Conservation (phyloP, 441 rosid genomes). For the Manihot esculenta region DNA sequence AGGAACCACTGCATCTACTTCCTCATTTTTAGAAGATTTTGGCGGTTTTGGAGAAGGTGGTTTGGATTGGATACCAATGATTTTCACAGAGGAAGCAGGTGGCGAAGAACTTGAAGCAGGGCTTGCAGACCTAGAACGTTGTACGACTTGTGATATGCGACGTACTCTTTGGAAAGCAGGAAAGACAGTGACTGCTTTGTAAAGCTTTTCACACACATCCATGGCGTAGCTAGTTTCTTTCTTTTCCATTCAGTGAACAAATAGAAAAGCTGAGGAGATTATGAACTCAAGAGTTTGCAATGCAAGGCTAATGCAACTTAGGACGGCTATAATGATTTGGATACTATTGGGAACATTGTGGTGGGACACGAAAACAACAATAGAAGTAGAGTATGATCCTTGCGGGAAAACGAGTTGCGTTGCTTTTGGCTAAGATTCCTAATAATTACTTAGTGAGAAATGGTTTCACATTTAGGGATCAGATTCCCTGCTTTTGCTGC, state of each 20-base stretch:
- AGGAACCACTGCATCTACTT: neutral
- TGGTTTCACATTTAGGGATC: neutral
- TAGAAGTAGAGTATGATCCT: neutral
- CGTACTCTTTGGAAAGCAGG: constrained; percentile 25
- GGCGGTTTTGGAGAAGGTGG: neutral
- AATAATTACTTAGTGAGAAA: neutral
- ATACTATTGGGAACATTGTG: neutral
- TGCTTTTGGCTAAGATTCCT: constrained; percentile 12
- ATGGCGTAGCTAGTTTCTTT: constrained; percentile 16
- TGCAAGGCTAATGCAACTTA: neutral
- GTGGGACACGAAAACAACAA: neutral
- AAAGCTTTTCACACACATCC: constrained; percentile 29
- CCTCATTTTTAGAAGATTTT: neutral
- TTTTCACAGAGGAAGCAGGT: neutral
- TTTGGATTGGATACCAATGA: neutral
- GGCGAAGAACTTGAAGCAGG: too few species aligned
- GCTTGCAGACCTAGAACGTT: neutral
- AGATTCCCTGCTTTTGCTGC: constrained; percentile 6
- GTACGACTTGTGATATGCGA: constrained; percentile 18
- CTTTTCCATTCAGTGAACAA: constrained; percentile 30
- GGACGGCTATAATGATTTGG: neutral
- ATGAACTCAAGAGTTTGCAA: neutral
- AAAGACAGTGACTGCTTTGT: constrained; percentile 27
- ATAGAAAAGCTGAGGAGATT: too few species aligned
- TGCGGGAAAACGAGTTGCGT: constrained; percentile 15